Evolutionary conservation across 169 alveolate species (phyloP).

Genomic region (Plasmodium inui): DNA sequence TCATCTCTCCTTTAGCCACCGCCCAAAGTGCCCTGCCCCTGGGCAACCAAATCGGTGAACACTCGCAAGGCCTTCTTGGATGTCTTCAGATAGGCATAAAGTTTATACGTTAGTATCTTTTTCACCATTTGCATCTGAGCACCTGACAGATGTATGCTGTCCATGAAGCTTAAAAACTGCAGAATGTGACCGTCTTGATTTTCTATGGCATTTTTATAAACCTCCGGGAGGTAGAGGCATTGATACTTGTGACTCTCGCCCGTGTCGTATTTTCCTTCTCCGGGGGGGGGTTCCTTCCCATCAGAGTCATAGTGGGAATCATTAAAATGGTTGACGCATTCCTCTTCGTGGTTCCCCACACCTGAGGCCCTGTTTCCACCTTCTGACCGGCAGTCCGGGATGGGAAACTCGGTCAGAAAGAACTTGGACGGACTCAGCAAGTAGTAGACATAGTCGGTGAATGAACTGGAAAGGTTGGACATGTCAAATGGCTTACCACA

Average conservation of each 20-base stretch:
- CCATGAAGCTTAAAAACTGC: conserved; percentile 24
- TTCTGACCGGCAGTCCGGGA: neutral
- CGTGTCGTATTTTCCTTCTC: conserved; percentile 9
- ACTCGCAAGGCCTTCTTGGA: conserved; percentile 34
- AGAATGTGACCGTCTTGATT: conserved; percentile 24
- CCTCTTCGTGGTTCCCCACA: neutral
- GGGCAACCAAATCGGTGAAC: neutral
- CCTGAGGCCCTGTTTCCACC: neutral
- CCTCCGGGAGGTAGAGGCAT: conserved; percentile 64
- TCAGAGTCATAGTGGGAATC: neutral
- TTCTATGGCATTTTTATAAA: conserved; percentile 63
- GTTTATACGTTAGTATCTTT: conserved; percentile 50
- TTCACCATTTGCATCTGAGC: conserved; percentile 40
- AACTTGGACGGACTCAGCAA: conserved; percentile 47
- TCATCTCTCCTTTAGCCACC: neutral
- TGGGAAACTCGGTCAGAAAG: conserved; percentile 25
- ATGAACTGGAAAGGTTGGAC: conserved; percentile 14
- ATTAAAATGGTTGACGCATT: neutral
- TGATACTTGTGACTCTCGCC: conserved; percentile 7
- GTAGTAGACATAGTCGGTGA: conserved; percentile 59
- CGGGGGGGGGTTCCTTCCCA: neutral
- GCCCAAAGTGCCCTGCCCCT: neutral
- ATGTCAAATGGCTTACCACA: neutral
- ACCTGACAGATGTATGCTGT: conserved; percentile 23
- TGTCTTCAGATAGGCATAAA: conserved; percentile 33